Base-by-base conservation (phyloP, 1,139 yeast genomes). In the Sugiyamaella castrensis region DNA sequence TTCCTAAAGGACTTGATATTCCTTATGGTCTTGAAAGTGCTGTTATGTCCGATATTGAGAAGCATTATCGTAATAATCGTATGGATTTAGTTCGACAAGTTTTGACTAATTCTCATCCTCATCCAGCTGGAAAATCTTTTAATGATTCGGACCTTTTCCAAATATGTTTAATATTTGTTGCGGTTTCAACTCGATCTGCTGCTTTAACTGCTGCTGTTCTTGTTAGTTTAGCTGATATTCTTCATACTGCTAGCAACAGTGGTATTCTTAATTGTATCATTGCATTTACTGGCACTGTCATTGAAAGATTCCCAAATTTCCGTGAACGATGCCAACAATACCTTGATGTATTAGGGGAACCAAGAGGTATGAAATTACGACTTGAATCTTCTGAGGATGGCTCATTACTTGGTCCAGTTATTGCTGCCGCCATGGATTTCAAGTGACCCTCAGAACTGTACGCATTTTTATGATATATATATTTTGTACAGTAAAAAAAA, bases 221-320 rank as follows among this genome's bases (percentile, higher is more conserved):
- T 53, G 86, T 94, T 8, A 63, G 71, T 5, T 55, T 68, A 36
- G 60, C 62, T 6, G 40, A 40, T 38, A 35, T 37, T 32, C 28
- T 34, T 34, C 46, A 40, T 32, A 34, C 38, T 30, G 45, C 43
- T 2, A 10, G 38, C 27, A 32, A 27, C 32, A 26, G 31, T 8
- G 29, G 16, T 16, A 26, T 36, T 8, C 36, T 35, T 33, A 45
- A 35, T 27, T 53, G 58, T 42, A 53, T 86, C 63, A 79, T 88
- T 54, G 95, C 95, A 43, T 87, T 87, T 57, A 94, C 87, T 62
- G 97, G 97, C 16, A 82, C 95, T 4, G 89, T 88, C 51, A 82
- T 88, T 45, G 96, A 87, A 65, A 83, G 81, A 63, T 89, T 87
- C 63, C 95, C 95, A 29, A 88, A 89, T 19, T 88, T 84, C 70